Evolutionary conservation across 805 yeast genomes (phyloP).

Genomic region (Kregervanrija delftensis): DNA sequence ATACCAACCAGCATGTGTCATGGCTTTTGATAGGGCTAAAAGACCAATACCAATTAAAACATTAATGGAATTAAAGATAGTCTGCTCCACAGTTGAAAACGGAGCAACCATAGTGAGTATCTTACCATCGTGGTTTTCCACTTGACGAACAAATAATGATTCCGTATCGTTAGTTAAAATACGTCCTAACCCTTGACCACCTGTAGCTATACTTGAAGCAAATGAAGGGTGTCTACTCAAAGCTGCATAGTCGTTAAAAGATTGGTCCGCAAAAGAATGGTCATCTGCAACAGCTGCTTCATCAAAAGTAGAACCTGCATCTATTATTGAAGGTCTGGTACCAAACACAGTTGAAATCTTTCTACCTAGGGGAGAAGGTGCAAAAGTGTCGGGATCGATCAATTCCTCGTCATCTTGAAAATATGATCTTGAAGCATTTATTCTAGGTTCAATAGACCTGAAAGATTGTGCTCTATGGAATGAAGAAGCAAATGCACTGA

Average conservation of each 20-base stretch:
- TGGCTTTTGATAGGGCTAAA: constrained; percentile 59
- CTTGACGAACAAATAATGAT: constrained; percentile 33
- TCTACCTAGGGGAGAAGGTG: constrained; percentile 59
- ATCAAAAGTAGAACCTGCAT: constrained; percentile 16
- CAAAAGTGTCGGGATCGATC: constrained; percentile 61
- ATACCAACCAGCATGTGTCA: constrained; percentile 59
- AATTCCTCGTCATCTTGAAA: constrained; percentile 58
- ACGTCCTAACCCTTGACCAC: constrained; percentile 12
- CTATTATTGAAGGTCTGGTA: constrained; percentile 8
- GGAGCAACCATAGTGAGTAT: constrained; percentile 69
- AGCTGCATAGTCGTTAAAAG: constrained; percentile 22
- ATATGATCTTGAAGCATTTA: constrained; percentile 57
- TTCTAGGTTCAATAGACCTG: constrained; percentile 45
- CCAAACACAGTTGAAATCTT: constrained; percentile 49
- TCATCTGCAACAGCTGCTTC: constrained; percentile 36
- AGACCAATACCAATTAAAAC: constrained; percentile 64
- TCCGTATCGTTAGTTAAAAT: constrained; percentile 22
- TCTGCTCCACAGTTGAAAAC: constrained; percentile 71
- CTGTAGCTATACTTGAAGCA: constrained; percentile 8
- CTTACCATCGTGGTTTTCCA: constrained; percentile 67
- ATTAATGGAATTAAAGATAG: constrained; percentile 60
- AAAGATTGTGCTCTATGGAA: constrained; percentile 71
- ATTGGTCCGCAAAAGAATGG: constrained; percentile 32
- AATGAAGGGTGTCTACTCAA: constrained; percentile 15
- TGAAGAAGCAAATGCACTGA: constrained; percentile 75